Evolutionary conservation across 306 rosid genomes (phyloP).

Genomic region (Cicer bijugum): DNA sequence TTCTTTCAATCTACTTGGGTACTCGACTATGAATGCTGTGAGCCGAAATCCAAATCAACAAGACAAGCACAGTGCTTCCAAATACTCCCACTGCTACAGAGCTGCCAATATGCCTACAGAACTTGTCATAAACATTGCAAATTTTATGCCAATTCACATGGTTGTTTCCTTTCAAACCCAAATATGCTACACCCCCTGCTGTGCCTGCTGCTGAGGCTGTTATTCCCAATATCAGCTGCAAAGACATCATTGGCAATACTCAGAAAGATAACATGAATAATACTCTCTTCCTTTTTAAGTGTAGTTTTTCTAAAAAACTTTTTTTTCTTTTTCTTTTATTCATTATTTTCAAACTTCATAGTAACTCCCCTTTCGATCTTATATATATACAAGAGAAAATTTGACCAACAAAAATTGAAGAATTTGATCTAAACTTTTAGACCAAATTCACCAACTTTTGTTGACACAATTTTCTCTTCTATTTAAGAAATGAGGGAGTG

Average conservation of each 20-base stretch:
- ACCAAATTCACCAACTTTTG: no score
- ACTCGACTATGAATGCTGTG: slow-evolving; percentile 54
- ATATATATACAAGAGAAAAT: no score
- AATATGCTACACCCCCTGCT: slow-evolving; percentile 70
- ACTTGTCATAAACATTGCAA: slow-evolving; percentile 65
- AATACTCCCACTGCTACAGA: slow-evolving; percentile 63
- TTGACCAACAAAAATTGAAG: no score
- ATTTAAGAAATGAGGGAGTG: no score
- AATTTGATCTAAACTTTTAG: no score
- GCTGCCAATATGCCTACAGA: slow-evolving; percentile 62
- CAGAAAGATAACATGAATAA: not conserved
- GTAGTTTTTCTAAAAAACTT: no score
- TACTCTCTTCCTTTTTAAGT: not conserved
- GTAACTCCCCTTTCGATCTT: no score
- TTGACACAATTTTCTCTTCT: no score
- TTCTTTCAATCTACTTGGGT: slow-evolving; percentile 55
- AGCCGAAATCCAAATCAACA: slow-evolving; percentile 75
- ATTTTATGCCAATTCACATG: slow-evolving; percentile 69
- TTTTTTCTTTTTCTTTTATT: no score
- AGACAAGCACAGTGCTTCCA: slow-evolving; percentile 58
- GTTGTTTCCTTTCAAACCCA: slow-evolving; percentile 73
- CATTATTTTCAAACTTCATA: no score
- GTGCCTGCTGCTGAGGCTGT: slow-evolving; percentile 82
- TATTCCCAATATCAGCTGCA: slow-evolving; percentile 81
- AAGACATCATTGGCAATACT: not conserved